A percentile compares a stretch with the other conserved stretches of the same genome.
phyloP scores from a whole-genome alignment of 192 early-diverging fungal species.

The Spizellomyces punctatus region DNA sequence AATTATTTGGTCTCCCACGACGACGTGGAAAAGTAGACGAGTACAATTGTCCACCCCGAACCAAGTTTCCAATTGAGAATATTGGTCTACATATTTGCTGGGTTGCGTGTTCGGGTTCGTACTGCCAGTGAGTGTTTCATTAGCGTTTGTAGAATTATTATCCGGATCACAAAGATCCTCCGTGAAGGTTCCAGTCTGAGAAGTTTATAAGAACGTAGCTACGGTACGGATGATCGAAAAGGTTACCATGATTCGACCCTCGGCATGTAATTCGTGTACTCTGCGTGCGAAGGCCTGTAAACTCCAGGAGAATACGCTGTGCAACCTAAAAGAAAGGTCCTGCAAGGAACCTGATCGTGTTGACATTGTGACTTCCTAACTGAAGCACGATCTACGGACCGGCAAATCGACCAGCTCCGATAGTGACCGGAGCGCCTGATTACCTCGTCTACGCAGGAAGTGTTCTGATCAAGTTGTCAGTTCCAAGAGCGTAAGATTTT shows the following conservation, averaged over 20 bases:
- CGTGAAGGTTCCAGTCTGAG: too few relatives aligned
- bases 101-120: too few relatives aligned
- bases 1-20: slow-evolving; percentile 20
- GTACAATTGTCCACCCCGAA: too few relatives aligned
- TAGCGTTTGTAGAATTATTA: too few relatives aligned
- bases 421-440: slow-evolving; percentile 53
- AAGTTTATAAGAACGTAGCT: too few relatives aligned
- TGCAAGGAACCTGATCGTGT: slow-evolving; percentile 19
- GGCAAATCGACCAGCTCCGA: slow-evolving; percentile 52
- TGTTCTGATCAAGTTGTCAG: slow-evolving; percentile 40
- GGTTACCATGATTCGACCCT: slow-evolving; percentile 8
- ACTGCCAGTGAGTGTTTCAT: too few relatives aligned
- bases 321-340: slow-evolving; percentile 65
- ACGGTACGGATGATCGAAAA: too few relatives aligned
- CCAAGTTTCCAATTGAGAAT: too few relatives aligned
- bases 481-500: too few relatives aligned
- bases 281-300: slow-evolving; percentile 54
- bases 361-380: slow-evolving; percentile 2
- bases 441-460: slow-evolving; percentile 52
- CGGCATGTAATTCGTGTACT: not conserved
- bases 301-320: slow-evolving; percentile 62
- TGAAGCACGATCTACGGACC: slow-evolving; percentile 23
- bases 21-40: not conserved
- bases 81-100: too few relatives aligned
- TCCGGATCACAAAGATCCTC: too few relatives aligned